phyloP scores from a whole-genome alignment of 176 grass and related monocot species.

The Aegilops umbellulata region DNA sequence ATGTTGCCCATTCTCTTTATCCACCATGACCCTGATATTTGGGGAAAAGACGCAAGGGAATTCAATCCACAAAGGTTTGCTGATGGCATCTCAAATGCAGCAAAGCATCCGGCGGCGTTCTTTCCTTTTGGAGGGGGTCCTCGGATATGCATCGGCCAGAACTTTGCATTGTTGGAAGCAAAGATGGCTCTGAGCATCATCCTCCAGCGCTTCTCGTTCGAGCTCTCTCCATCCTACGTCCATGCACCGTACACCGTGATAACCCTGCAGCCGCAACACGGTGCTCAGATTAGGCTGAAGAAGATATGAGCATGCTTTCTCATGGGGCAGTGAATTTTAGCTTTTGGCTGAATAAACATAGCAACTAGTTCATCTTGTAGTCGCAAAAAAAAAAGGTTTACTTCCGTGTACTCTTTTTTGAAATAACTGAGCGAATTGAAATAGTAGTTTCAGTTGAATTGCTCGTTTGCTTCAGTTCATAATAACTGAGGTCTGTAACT shows the following conservation, averaged over 20 bases:
- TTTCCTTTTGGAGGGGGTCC: conserved; percentile 69
- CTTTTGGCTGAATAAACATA: not conserved
- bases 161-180: conserved; percentile 32
- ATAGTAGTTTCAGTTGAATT: not conserved
- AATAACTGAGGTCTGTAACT: not conserved
- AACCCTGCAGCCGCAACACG: not conserved
- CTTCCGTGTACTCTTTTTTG: not conserved
- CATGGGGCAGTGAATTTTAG: not conserved
- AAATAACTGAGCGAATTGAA: not conserved
- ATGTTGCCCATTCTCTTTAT: conserved; percentile 33
- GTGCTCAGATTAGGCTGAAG: conserved; percentile 45
- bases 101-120: conserved; percentile 45
- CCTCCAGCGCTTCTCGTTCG: conserved; percentile 5
- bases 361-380: not conserved
- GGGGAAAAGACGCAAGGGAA: conserved; percentile 50
- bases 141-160: conserved; percentile 51
- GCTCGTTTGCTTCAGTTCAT: not conserved
- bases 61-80: conserved; percentile 72
- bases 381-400: no score
- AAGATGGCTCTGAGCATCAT: conserved; percentile 61
- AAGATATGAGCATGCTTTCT: conserved; percentile 35
- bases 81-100: conserved; percentile 58
- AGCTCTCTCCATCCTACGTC: conserved; percentile 17
- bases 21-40: conserved; percentile 61
- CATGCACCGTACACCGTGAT: conserved; percentile 52